These are phyloP conservation scores for Peronospora tabacina DNA, from an alignment of 352 stramenopile species.

Conservation along the genomic window DNA sequence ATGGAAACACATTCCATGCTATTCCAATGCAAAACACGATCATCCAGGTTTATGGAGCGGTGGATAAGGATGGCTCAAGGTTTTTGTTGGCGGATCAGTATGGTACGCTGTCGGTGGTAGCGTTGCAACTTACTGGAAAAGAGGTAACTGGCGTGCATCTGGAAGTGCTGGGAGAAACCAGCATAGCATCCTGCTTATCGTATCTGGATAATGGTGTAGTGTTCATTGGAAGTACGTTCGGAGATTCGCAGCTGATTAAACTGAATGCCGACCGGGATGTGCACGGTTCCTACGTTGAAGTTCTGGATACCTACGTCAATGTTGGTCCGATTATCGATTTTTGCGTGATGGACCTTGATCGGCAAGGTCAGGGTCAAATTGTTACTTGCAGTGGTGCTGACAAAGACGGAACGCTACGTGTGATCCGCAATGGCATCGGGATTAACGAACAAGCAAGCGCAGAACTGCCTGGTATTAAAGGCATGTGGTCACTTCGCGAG, in stretches of 20 bases:
- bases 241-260: slow-evolving; percentile 94
- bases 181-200: slow-evolving; percentile 83
- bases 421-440: slow-evolving; percentile 98
- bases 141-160: slow-evolving; percentile 82
- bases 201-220: slow-evolving; percentile 94
- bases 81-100: slow-evolving; percentile 89
- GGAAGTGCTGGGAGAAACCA: slow-evolving; percentile 91
- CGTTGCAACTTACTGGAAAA: slow-evolving; percentile 65
- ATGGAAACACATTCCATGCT: slow-evolving; percentile 79
- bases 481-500: slow-evolving; percentile 93
- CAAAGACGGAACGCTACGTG: slow-evolving; percentile 92
- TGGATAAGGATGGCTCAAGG: slow-evolving; percentile 84
- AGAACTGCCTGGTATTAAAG: slow-evolving; percentile 95
- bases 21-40: slow-evolving; percentile 89
- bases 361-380: slow-evolving; percentile 91
- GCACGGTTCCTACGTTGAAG: slow-evolving; percentile 84
- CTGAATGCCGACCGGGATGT: slow-evolving; percentile 77
- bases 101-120: slow-evolving; percentile 83
- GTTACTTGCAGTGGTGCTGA: slow-evolving; percentile 95
- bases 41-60: slow-evolving; percentile 84
- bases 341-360: slow-evolving; percentile 93
- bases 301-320: slow-evolving; percentile 96
- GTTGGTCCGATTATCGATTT: slow-evolving; percentile 98
- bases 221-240: slow-evolving; percentile 92
- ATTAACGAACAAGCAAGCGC: slow-evolving; percentile 95